Conservation (phyloP, 768 basidiomycete species). For the Tricholoma sp. region DNA sequence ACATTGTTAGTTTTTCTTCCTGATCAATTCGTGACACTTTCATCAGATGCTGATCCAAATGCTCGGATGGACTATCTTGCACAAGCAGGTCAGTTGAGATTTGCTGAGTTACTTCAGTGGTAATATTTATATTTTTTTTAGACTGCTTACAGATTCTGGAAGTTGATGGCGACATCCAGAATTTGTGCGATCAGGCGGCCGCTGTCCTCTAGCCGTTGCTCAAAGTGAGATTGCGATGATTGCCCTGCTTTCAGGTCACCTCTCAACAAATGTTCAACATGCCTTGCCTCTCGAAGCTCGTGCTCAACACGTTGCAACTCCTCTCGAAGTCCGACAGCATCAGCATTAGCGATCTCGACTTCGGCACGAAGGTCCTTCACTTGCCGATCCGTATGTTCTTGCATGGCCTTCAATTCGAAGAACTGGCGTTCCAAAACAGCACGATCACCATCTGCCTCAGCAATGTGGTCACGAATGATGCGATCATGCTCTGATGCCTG, state of each 20-base stretch:
- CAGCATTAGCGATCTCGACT: constrained; percentile 59
- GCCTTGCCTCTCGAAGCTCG: constrained; percentile 62
- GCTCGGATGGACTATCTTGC: constrained; percentile 71
- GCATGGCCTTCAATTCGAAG: constrained; percentile 58
- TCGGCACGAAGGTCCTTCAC: constrained; percentile 59
- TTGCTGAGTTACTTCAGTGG: not conserved
- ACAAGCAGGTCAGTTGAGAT: constrained; percentile 46
- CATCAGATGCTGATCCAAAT: constrained; percentile 69
- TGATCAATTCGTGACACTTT: constrained; percentile 6
- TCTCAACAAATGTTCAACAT: constrained; percentile 62
- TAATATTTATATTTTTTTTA: constrained; percentile 15
- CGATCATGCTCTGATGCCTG: constrained; percentile 67
- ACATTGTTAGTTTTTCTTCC: constrained; percentile 14
- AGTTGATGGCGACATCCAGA: constrained; percentile 72
- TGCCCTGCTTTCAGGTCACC: constrained; percentile 71
- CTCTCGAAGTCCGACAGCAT: constrained; percentile 63
- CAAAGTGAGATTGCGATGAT: constrained; percentile 61
- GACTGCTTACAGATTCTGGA: constrained; percentile 60
- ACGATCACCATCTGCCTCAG: constrained; percentile 90
- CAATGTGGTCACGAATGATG: constrained; percentile 79
- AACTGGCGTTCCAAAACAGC: constrained; percentile 90
- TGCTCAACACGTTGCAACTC: constrained; percentile 68
- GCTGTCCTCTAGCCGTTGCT: constrained; percentile 60
- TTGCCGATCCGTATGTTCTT: constrained; percentile 57
- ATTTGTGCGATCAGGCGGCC: constrained; percentile 76